Evolutionary conservation across 1,284 basidiomycete genomes (phyloP), one percentile per base, ranked within the genome.

Genomic region (Anthracocystis setariae): DNA sequence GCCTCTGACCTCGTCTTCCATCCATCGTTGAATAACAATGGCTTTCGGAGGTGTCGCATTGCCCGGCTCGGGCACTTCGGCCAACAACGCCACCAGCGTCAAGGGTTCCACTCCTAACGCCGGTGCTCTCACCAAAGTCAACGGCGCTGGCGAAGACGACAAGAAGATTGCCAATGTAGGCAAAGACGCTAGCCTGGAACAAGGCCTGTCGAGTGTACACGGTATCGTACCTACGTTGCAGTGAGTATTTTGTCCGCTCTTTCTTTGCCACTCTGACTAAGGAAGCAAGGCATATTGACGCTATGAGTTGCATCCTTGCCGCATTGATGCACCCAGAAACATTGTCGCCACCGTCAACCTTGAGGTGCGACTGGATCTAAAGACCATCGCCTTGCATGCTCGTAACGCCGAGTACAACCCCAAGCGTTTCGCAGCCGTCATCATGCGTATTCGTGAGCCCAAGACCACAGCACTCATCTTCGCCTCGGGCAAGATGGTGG

Each of bases 391-490:
- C 18, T 85, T 98, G 67, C 96, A 98, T 79, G 96, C 96, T 0
- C 88, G 96, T 70, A 98, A 99, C 84, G 96, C 96, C 40, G 96
- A 99, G 86, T 99, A 98, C 85, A 98, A 98, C 83, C 96, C 96
- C 46, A 98, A 98, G 94, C 94, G 96, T 90, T 98, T 98, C 86
- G 96, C 96, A 74, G 96, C 96, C 65, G 96, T 98, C 73, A 98
- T 98, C 85, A 98, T 99, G 96, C 93, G 96, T 85, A 98, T 99
- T 83, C 93, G 96, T 78, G 95, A 98, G 81, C 96, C 96, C 59
- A 98, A 98, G 88, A 99, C 96, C 59, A 98, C 96, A 39, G 96
- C 96, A 12, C 89, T 99, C 73, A 98, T 98, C 84, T 98, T 99
- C 84, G 96, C 96, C 27, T 97, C 94, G 53, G 96, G 96, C 83